A percentile compares a stretch with the other conserved stretches of the same genome.
phyloP scores from a whole-genome alignment of 805 yeast species.

The Candida wancherniae region DNA sequence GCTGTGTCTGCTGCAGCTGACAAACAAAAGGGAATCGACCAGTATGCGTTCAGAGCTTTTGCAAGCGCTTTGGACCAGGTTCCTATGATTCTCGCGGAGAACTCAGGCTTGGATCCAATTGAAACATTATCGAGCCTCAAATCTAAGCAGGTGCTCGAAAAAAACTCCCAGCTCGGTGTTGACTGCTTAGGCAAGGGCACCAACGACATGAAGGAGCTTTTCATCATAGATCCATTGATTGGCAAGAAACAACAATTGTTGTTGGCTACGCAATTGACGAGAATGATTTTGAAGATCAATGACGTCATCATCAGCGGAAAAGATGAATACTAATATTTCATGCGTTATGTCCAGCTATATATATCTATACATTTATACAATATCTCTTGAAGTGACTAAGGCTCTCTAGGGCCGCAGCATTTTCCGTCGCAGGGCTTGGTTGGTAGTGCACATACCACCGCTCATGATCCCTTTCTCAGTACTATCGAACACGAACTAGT shows the following conservation, averaged over 20 bases:
- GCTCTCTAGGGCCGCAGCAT: neutral
- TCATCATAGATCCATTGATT: slow-evolving; percentile 93
- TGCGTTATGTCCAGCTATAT: too few species aligned
- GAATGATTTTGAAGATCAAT: slow-evolving; percentile 96
- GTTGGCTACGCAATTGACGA: slow-evolving; percentile 93
- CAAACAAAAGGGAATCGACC: slow-evolving; percentile 90
- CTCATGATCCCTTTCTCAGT: neutral
- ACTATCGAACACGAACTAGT: neutral
- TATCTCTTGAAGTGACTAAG: too few species aligned
- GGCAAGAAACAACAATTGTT: slow-evolving; percentile 95
- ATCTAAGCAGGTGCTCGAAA: slow-evolving; percentile 75
- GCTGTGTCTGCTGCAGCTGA: slow-evolving; percentile 92
- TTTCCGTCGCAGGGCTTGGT: neutral
- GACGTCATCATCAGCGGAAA: slow-evolving; percentile 90
- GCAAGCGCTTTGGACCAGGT: slow-evolving; percentile 85
- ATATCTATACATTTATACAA: too few species aligned
- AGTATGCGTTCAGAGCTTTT: slow-evolving; percentile 96
- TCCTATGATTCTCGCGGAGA: slow-evolving; percentile 94
- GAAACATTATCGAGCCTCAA: slow-evolving; percentile 82
- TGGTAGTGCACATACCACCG: slow-evolving; percentile 7
- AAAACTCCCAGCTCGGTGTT: slow-evolving; percentile 73
- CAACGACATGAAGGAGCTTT: slow-evolving; percentile 88
- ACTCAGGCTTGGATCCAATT: slow-evolving; percentile 92
- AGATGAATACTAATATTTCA: slow-evolving; percentile 52
- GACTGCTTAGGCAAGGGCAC: slow-evolving; percentile 88